Base-by-base conservation (phyloP, 106 monocot genomes). In the Dioscorea alata region DNA sequence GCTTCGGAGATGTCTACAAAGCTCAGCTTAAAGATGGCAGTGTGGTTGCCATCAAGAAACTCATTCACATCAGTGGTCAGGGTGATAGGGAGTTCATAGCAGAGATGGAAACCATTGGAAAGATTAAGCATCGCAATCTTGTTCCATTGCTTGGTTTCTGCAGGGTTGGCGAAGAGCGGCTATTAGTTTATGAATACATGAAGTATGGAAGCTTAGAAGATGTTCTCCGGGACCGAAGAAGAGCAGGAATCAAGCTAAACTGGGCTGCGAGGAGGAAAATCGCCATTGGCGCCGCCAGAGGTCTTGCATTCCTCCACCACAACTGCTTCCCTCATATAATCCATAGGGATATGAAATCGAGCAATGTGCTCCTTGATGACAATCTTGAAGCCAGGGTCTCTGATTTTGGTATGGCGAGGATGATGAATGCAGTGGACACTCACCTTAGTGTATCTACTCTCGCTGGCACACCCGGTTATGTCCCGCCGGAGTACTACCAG, bases 301-400 rank as follows among this genome's bases (percentile, higher is more conserved):
- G 94, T 0, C 63, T 96, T 14, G 95, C 91, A 32, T 91, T 86
- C 81, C 82, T 96, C 49, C 91, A 96, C 76, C 95, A 91, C 75
- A 96, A 67, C 63, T 96, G 91, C 82, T 76, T 87, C 22, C 91
- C 95, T n/a, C 95, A 96, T 60, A 96, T 96, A 78, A 96, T 96
- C 52, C 95, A 96, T 73, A 48, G 95, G 12, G 95, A 96, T 71
- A 91, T 96, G 95, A 96, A 96, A 66, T 96, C 91, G 21, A 91
- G 88, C 71, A 96, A 96, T 48, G 91, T 96, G 7, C 80, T 96
- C 10, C 61, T 96, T 10, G 95, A 91, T 50, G 86, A 86, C 18
- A 71, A 74, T 12, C 64, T 89, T 19, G 95, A 96, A 63, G 95
- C 91, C 0, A 70, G 94, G 74, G 88, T 89, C 24, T 91, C 95